Percentiles rank a stretch among this genome's conserved stretches.
Evolutionary conservation across 352 stramenopile genomes (phyloP).

Genomic region (Salisapilia sapeloensis): DNA sequence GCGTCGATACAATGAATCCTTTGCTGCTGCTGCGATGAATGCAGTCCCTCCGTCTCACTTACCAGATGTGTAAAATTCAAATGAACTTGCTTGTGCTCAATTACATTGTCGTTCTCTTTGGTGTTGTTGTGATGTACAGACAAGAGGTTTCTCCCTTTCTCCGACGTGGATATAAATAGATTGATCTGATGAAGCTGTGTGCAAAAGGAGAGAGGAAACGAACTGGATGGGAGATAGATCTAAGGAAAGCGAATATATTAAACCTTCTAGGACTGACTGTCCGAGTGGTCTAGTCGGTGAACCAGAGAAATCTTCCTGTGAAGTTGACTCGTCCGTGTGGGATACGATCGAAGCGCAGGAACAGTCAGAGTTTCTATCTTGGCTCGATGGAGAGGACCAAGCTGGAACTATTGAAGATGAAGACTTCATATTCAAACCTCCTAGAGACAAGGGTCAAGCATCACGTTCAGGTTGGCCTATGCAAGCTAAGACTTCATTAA

Average conservation of each 20-base stretch:
- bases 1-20: constrained; percentile 67
- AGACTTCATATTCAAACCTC: no score
- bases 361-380: constrained; percentile 56
- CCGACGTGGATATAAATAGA: no score
- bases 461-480: no score
- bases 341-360: constrained; percentile 3
- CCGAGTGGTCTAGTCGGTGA: not conserved
- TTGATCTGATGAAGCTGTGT: no score
- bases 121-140: no score
- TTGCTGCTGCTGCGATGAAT: constrained; percentile 68
- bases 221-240: no score
- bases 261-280: not conserved
- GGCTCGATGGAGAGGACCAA: constrained; percentile 46
- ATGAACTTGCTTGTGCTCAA: not conserved
- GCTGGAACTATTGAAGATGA: no score
- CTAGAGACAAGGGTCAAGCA: no score
- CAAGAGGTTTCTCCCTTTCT: no score
- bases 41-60: constrained; percentile 49
- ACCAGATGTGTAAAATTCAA: constrained; percentile 30
- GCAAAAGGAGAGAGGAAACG: no score
- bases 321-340: not conserved
- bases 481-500: no score
- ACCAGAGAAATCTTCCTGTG: not conserved
- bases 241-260: not conserved
- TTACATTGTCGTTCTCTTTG: constrained; percentile 1